Conservation (phyloP, 1,284 basidiomycete species). For the Cutaneotrichosporon arboriforme region DNA sequence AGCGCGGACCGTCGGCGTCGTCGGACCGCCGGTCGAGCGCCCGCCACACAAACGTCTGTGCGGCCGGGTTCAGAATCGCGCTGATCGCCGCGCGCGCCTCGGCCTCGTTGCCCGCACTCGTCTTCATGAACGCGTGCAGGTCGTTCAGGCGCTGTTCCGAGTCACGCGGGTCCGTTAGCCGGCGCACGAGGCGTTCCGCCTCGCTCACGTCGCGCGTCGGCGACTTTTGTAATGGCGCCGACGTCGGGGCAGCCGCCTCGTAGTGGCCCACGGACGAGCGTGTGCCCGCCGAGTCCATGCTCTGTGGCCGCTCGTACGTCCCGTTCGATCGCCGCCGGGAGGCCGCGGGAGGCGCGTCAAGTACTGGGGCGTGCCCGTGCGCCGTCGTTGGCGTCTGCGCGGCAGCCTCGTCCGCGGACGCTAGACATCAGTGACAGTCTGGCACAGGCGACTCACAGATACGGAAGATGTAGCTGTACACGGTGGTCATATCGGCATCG, state of each 20-base stretch:
- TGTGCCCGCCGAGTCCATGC: slow-evolving; percentile 35
- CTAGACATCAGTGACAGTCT: slow-evolving; percentile 7
- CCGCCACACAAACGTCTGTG: slow-evolving; percentile 38
- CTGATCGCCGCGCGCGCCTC: slow-evolving; percentile 62
- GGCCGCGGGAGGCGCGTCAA: background rate
- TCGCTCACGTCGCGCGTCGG: slow-evolving; percentile 53
- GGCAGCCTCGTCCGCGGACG: slow-evolving; percentile 69
- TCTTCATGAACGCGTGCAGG: slow-evolving; percentile 87
- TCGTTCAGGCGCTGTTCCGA: slow-evolving; percentile 92
- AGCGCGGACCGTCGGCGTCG: slow-evolving; percentile 29
- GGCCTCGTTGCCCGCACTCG: slow-evolving; percentile 77
- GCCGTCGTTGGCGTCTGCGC: slow-evolving; percentile 51
- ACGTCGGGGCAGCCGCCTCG: background rate
- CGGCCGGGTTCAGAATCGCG: slow-evolving; percentile 30
- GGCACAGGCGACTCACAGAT: slow-evolving; percentile 57
- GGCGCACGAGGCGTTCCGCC: slow-evolving; percentile 49
- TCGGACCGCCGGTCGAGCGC: slow-evolving; percentile 34
- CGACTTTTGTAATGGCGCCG: slow-evolving; percentile 24
- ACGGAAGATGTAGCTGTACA: slow-evolving; percentile 53
- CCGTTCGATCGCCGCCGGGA: slow-evolving; percentile 4
- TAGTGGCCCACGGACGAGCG: slow-evolving; percentile 4
- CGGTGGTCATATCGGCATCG: slow-evolving; percentile 47
- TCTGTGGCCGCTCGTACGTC: slow-evolving; percentile 22
- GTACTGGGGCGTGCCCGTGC: background rate
- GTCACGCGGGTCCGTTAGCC: slow-evolving; percentile 70